These are phyloP conservation scores for Nemania sp. DNA, from an alignment of 2,329 filamentous ascomycete genomes.

Conservation along the genomic window DNA sequence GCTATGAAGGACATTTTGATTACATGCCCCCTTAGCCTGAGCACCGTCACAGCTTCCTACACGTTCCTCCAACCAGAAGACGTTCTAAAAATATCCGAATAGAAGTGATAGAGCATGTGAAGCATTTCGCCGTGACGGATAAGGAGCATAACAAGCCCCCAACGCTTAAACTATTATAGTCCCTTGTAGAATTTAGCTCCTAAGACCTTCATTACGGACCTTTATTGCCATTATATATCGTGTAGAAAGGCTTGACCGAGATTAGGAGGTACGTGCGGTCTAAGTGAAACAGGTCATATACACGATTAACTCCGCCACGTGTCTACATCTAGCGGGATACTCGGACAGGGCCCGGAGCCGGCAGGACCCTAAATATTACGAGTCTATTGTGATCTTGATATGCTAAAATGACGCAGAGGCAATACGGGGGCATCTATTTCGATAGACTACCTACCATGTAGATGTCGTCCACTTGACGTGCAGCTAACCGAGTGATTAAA, in stretches of 20 bases:
- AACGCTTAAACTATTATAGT: neutral
- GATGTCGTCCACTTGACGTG: constrained; percentile 1
- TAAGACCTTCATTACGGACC: neutral
- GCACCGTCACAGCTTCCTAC: neutral
- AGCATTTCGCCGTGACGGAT: neutral
- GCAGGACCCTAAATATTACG: constrained; percentile 5
- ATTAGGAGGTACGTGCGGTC: neutral
- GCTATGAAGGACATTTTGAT: neutral
- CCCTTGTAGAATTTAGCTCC: neutral
- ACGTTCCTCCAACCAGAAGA: neutral
- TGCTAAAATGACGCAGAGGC: neutral
- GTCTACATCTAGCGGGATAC: constrained; percentile 9
- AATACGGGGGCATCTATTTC: constrained; percentile 15
- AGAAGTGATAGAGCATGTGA: neutral
- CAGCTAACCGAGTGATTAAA: constrained; percentile 12
- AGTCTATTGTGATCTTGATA: neutral
- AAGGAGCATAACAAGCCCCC: neutral
- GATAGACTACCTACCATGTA: neutral
- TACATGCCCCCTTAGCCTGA: neutral
- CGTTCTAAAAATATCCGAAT: neutral
- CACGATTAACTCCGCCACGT: neutral
- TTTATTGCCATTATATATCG: neutral
- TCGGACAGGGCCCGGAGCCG: constrained; percentile 3
- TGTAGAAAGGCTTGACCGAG: neutral
- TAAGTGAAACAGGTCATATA: constrained; percentile 2